Conservation (phyloP, 352 stramenopile species). For the Halophytophthora batemanensis region DNA sequence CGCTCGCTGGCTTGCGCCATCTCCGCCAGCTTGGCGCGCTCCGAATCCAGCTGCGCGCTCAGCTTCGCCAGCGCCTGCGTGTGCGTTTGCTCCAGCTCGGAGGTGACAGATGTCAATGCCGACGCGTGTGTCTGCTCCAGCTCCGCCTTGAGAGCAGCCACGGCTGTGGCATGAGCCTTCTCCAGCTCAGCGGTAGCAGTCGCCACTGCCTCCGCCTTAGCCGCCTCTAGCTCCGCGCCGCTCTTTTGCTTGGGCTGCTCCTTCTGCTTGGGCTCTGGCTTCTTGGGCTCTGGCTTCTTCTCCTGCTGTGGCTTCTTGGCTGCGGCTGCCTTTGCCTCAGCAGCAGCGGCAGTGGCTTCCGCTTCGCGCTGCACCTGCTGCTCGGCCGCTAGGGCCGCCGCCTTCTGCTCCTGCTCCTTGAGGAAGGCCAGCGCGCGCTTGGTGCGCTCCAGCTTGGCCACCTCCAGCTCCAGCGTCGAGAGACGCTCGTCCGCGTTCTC, state of each 20-base stretch:
- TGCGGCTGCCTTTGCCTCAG: background rate
- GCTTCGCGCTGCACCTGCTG: no score
- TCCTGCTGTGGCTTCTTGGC: conserved; percentile 7
- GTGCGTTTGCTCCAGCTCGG: conserved; percentile 12
- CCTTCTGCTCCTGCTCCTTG: conserved; percentile 13
- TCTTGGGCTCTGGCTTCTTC: conserved; percentile 12
- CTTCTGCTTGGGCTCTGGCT: conserved; percentile 11
- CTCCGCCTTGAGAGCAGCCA: conserved; percentile 20
- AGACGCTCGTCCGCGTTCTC: conserved; percentile 13
- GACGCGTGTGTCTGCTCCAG: conserved; percentile 20
- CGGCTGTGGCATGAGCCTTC: conserved; percentile 5
- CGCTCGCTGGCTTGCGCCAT: conserved; percentile 11
- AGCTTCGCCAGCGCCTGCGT: conserved; percentile 20
- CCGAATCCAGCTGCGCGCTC: conserved; percentile 25
- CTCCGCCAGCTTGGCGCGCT: conserved; percentile 18
- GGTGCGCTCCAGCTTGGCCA: conserved; percentile 35
- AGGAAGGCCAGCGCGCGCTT: conserved; percentile 34
- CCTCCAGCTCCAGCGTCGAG: conserved; percentile 29
- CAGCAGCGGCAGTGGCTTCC: no score
- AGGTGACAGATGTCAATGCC: no score
- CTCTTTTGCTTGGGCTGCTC: conserved; percentile 27
- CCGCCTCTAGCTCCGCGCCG: conserved; percentile 9
- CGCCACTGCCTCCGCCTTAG: conserved; percentile 11
- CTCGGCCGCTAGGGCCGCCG: background rate
- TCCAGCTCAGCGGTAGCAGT: conserved; percentile 20